Conservation (phyloP, 352 stramenopile species). For the Pythium scleroteichum region DNA sequence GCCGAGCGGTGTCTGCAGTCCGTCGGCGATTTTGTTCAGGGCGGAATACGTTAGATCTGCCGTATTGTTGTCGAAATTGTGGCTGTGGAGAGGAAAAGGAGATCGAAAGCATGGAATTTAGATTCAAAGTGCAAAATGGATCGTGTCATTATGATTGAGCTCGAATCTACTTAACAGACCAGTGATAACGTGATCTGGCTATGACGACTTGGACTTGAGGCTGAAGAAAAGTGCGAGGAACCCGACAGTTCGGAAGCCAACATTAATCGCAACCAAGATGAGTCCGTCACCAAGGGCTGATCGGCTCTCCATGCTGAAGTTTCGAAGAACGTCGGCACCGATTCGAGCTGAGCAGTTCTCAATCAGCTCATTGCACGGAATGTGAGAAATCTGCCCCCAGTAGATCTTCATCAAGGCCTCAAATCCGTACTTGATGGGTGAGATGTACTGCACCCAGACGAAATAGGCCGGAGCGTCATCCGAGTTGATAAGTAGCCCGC, state of each 20-base stretch:
- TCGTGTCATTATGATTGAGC: too few species aligned
- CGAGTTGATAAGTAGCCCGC: constrained; percentile 48
- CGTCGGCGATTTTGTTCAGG: too few species aligned
- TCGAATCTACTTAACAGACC: too few species aligned
- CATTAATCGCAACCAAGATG: constrained; percentile 36
- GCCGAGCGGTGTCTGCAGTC: too few species aligned
- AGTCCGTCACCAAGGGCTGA: constrained; percentile 29
- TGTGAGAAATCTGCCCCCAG: constrained; percentile 39
- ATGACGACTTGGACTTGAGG: constrained; percentile 23
- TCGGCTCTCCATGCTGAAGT: constrained; percentile 40
- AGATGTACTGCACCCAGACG: constrained; percentile 59
- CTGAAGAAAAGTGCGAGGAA: constrained; percentile 33
- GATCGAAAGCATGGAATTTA: too few species aligned
- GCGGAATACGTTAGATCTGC: too few species aligned
- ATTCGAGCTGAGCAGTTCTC: constrained; percentile 29
- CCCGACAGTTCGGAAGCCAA: constrained; percentile 37
- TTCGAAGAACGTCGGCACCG: constrained; percentile 25
- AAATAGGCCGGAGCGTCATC: constrained; percentile 44
- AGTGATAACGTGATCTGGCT: too few species aligned
- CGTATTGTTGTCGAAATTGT: too few species aligned
- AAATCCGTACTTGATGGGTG: constrained; percentile 53
- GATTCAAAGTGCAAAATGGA: too few species aligned
- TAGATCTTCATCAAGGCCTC: constrained; percentile 47
- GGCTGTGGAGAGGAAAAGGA: too few species aligned
- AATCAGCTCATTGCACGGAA: constrained; percentile 45